These are phyloP conservation scores for Penicillium psychrosexuale DNA, from an alignment of 2,329 filamentous ascomycete species.

Conservation along the genomic window DNA sequence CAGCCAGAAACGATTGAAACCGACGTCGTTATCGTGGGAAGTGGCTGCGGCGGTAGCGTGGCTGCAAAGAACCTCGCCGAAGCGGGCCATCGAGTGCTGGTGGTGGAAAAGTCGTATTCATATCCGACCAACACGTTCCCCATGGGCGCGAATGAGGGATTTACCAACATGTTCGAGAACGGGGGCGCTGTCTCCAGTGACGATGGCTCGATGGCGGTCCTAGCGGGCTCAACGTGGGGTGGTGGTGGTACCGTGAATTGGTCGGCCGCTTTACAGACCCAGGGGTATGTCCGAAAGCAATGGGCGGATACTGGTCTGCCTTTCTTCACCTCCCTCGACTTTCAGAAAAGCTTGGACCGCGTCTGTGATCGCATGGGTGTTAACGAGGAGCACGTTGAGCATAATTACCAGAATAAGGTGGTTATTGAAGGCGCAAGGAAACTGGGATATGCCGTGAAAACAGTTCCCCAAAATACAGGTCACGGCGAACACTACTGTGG, in stretches of 20 bases:
- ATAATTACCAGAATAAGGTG: constrained; percentile 68
- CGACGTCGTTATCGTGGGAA: constrained; percentile 82
- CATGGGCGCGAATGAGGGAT: constrained; percentile 63
- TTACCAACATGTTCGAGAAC: constrained; percentile 66
- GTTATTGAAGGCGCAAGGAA: constrained; percentile 72
- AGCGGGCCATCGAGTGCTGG: constrained; percentile 70
- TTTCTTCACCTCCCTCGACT: constrained; percentile 71
- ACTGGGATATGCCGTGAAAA: constrained; percentile 67
- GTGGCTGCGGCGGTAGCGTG: constrained; percentile 80
- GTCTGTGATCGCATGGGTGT: constrained; percentile 80
- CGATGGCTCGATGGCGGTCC: constrained; percentile 57
- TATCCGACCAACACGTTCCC: constrained; percentile 70
- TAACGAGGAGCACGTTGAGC: constrained; percentile 60
- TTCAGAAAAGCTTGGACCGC: constrained; percentile 73
- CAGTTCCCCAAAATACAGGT: constrained; percentile 76
- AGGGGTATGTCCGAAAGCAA: constrained; percentile 72
- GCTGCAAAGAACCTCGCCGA: constrained; percentile 76
- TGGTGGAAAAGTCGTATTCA: constrained; percentile 79
- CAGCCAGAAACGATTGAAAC: constrained; percentile 63
- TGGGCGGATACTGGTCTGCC: constrained; percentile 70
- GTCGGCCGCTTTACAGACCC: constrained; percentile 66
- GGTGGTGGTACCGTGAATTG: constrained; percentile 89
- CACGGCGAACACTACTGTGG: constrained; percentile 72
- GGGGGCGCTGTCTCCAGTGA: constrained; percentile 57
- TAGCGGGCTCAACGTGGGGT: constrained; percentile 73